phyloP scores from a whole-genome alignment of 2,329 filamentous ascomycete species.

The Alternaria burnsii region DNA sequence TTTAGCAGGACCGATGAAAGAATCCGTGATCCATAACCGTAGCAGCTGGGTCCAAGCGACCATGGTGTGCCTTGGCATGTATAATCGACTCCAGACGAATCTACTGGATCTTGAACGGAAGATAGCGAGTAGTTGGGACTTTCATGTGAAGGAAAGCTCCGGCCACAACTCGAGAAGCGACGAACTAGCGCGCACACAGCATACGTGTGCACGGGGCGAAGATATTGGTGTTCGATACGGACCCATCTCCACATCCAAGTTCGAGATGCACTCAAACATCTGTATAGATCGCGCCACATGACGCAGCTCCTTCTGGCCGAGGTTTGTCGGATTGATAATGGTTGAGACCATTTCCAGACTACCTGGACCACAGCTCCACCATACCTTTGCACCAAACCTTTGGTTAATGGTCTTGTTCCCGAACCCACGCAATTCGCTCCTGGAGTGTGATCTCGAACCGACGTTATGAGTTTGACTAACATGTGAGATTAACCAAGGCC shows the following conservation, averaged over 20 bases:
- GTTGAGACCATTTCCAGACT: neutral
- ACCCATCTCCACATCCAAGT: neutral
- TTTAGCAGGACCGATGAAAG: neutral
- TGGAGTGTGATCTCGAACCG: neutral
- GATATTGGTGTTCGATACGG: neutral
- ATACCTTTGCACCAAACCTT: neutral
- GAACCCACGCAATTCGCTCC: neutral
- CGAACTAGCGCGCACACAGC: conserved; percentile 1
- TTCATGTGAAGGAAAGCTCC: neutral
- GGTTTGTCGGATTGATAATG: neutral
- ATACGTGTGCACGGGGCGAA: neutral
- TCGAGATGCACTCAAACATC: neutral
- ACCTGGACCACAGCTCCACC: neutral
- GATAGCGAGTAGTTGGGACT: neutral
- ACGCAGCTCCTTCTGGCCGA: conserved; percentile 1
- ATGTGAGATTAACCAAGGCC: neutral
- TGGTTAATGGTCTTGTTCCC: neutral
- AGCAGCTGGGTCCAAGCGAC: neutral
- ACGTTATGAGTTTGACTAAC: neutral
- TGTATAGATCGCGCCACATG: neutral
- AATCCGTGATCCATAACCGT: neutral
- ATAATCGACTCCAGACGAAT: neutral
- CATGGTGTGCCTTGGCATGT: neutral
- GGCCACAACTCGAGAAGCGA: neutral
- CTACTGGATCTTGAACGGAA: neutral